Evolutionary conservation across 805 yeast genomes (phyloP).

Genomic region (Metschnikowia gruessii): DNA sequence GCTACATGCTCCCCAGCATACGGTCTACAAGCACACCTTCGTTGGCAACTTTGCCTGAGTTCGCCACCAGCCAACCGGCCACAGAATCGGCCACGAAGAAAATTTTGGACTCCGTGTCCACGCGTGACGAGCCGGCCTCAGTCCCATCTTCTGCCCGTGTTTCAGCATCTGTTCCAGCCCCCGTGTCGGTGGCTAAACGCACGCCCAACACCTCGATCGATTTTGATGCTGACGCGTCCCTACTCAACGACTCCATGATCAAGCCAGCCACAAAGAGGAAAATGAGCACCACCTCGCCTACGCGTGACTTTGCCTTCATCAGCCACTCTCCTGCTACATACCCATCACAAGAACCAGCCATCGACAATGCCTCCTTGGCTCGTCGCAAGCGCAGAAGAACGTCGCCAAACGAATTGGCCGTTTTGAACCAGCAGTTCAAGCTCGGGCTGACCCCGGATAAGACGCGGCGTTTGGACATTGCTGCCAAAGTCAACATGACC

Average conservation of each 20-base stretch:
- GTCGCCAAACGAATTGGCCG: constrained; percentile 77
- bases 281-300: constrained; percentile 13
- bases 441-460: constrained; percentile 80
- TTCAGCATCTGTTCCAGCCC: neutral
- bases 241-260: constrained; percentile 11
- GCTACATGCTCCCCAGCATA: constrained; percentile 9
- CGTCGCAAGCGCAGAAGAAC: constrained; percentile 96
- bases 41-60: constrained; percentile 3
- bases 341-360: constrained; percentile 75
- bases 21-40: constrained; percentile 10
- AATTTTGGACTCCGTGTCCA: constrained; percentile 1
- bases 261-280: constrained; percentile 28
- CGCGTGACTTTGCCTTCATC: constrained; percentile 71
- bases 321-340: constrained; percentile 90
- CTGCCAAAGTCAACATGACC: constrained; percentile 82
- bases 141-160: neutral
- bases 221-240: constrained; percentile 14
- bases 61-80: neutral
- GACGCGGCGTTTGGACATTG: constrained; percentile 71
- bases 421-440: constrained; percentile 77
- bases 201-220: constrained; percentile 7
- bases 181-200: neutral
- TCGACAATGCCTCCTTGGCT: constrained; percentile 89
- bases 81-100: neutral
- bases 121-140: neutral